Evolutionary conservation across 495 filamentous ascomycete genomes (phyloP).

Genomic region (Aspergillus ellipticus): DNA sequence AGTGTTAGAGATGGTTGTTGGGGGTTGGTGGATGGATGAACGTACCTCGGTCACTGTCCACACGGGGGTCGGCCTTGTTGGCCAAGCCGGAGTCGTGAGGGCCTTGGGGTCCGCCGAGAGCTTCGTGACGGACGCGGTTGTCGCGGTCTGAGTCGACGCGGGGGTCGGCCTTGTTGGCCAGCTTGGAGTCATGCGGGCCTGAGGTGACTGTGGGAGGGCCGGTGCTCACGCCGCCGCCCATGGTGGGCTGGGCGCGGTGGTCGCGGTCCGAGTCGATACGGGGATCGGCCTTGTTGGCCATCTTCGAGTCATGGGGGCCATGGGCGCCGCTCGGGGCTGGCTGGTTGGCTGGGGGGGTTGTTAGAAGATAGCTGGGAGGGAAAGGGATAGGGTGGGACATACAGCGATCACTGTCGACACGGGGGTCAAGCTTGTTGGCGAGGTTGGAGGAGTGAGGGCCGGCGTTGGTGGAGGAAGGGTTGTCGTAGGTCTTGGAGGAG

Average conservation of each 20-base stretch:
- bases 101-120: constrained; percentile 1
- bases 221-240: constrained; percentile 3
- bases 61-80: constrained; percentile 22
- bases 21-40: not conserved
- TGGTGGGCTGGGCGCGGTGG: not conserved
- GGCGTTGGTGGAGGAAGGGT: not conserved
- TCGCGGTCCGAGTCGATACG: not conserved
- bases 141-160: constrained; percentile 2
- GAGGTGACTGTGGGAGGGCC: too few species aligned
- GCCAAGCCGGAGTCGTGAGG: constrained; percentile 13
- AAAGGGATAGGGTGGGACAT: constrained; percentile 7
- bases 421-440: constrained; percentile 1
- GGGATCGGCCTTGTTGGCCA: constrained; percentile 6
- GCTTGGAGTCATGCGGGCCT: constrained; percentile 26
- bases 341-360: not conserved
- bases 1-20: too few species aligned
- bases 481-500: not conserved
- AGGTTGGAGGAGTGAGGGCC: constrained; percentile 17
- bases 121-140: constrained; percentile 7
- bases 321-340: too few species aligned
- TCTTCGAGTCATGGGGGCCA: constrained; percentile 27
- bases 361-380: not conserved
- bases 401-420: constrained; percentile 8
- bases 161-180: constrained; percentile 3
- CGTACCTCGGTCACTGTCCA: constrained; percentile 37